phyloP scores from a whole-genome alignment of 179 eudicot species.

The Vitellaria paradoxa region DNA sequence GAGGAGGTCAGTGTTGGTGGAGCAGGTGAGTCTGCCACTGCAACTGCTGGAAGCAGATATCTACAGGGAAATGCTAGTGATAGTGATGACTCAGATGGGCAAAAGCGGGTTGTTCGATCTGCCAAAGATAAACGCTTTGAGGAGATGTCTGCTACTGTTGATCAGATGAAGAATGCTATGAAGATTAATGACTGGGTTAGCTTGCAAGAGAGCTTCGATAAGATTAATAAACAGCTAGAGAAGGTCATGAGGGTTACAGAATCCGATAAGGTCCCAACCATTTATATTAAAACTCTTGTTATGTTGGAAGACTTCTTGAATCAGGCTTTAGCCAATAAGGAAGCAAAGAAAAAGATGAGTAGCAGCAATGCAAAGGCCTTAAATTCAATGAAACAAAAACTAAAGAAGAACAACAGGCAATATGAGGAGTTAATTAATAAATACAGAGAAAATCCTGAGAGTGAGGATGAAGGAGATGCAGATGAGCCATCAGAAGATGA shows the following conservation, averaged over 20 bases:
- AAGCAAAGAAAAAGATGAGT: slow-evolving; percentile 90
- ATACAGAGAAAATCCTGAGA: slow-evolving; percentile 70
- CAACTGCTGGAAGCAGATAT: slow-evolving; percentile 41
- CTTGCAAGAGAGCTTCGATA: slow-evolving; percentile 77
- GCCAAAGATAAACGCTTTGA: slow-evolving; percentile 80
- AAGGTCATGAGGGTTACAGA: slow-evolving; percentile 77
- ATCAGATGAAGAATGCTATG: slow-evolving; percentile 85
- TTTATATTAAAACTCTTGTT: slow-evolving; percentile 73
- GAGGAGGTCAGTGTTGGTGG: slow-evolving; percentile 26
- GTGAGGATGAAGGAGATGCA: slow-evolving; percentile 35
- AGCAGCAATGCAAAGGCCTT: slow-evolving; percentile 77
- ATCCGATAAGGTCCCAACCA: slow-evolving; percentile 54
- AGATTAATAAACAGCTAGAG: slow-evolving; percentile 84
- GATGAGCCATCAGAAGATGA: slow-evolving; percentile 29
- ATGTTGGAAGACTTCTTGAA: slow-evolving; percentile 73
- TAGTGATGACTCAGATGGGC: slow-evolving; percentile 58
- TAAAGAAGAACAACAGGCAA: slow-evolving; percentile 82
- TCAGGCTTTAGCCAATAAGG: slow-evolving; percentile 72
- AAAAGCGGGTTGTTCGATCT: slow-evolving; percentile 60
- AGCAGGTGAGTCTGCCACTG: slow-evolving; percentile 14
- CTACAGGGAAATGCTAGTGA: slow-evolving; percentile 31
- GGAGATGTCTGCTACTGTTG: slow-evolving; percentile 79
- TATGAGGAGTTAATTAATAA: slow-evolving; percentile 69
- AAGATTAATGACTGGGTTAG: slow-evolving; percentile 91
- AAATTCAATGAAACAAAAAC: slow-evolving; percentile 80